Conservation (phyloP, 2,329 filamentous ascomycete species). For the Zymoseptoria passerinii region DNA sequence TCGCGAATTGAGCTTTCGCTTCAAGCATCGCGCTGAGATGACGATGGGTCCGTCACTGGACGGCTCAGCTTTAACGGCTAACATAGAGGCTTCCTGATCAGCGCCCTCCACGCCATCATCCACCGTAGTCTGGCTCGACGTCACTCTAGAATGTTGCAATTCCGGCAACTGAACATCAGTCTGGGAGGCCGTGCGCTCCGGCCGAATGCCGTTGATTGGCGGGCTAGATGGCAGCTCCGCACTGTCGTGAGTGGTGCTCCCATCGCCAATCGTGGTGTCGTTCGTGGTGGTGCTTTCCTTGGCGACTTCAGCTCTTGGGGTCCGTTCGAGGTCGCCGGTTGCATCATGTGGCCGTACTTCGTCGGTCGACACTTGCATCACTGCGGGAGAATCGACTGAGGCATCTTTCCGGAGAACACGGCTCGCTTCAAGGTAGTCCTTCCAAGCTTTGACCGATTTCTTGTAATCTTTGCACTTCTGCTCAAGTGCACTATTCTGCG, state of each 20-base stretch:
- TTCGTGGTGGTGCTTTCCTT: background rate
- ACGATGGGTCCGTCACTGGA: conserved; percentile 29
- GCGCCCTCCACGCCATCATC: conserved; percentile 2
- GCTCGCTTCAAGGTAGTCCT: conserved; percentile 12
- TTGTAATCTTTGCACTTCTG: conserved; percentile 31
- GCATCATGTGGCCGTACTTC: background rate
- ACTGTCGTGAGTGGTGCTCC: background rate
- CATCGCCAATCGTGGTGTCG: background rate
- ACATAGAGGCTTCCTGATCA: background rate
- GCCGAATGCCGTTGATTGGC: background rate
- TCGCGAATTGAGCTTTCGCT: conserved; percentile 32
- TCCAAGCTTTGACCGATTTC: conserved; percentile 28
- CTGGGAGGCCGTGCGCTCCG: background rate
- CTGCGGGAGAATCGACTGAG: too few relatives aligned
- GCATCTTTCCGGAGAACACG: too few relatives aligned
- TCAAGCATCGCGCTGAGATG: conserved; percentile 36
- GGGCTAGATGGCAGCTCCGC: conserved; percentile 3
- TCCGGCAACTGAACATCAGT: background rate
- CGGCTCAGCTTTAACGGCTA: background rate
- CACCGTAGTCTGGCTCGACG: conserved; percentile 39
- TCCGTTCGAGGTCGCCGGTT: background rate
- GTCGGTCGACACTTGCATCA: background rate
- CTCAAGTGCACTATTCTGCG: conserved; percentile 21
- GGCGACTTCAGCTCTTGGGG: background rate
- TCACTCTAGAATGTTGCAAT: conserved; percentile 3